Evolutionary conservation across 2,329 filamentous ascomycete genomes (phyloP).

Genomic region (Zasmidium angulare): DNA sequence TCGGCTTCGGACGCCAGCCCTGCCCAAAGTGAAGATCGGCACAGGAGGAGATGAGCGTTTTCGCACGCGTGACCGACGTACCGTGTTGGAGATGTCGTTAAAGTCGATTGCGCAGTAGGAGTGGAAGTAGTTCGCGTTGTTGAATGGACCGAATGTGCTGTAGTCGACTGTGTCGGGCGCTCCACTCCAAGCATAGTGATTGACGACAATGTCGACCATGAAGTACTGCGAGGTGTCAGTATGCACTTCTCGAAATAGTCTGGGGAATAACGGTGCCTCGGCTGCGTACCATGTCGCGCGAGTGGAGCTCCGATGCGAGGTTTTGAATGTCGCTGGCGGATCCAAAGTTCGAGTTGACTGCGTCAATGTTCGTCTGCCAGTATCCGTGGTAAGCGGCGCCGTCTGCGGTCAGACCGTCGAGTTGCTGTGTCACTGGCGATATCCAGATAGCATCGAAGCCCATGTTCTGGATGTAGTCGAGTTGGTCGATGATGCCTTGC

Average conservation of each 20-base stretch:
- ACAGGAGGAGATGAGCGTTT: neutral
- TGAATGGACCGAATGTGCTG: conserved; percentile 41
- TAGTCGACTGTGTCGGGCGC: conserved; percentile 31
- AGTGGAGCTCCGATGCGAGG: conserved; percentile 37
- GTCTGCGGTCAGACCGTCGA: conserved; percentile 38
- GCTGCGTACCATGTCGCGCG: conserved; percentile 37
- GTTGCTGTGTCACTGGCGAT: conserved; percentile 54
- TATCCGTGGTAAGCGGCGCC: conserved; percentile 57
- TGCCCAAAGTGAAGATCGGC: neutral
- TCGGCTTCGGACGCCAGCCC: neutral
- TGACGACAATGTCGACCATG: conserved; percentile 41
- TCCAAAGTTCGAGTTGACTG: conserved; percentile 39
- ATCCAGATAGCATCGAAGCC: conserved; percentile 46
- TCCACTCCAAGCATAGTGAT: conserved; percentile 39
- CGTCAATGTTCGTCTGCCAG: conserved; percentile 53
- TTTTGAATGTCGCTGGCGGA: conserved; percentile 37
- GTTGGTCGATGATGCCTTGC: conserved; percentile 56
- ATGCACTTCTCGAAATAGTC: neutral
- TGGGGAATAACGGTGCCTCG: neutral
- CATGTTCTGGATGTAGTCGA: conserved; percentile 62
- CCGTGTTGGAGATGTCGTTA: conserved; percentile 38
- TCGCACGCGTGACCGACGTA: conserved; percentile 13
- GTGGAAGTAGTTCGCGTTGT: conserved; percentile 46
- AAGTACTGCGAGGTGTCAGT: conserved; percentile 32
- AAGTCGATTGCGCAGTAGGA: conserved; percentile 59